Percentiles rank a stretch among this genome's conserved stretches.
Conservation (phyloP, 192 early-diverging fungal species). For the Glomus cerebriforme region DNA sequence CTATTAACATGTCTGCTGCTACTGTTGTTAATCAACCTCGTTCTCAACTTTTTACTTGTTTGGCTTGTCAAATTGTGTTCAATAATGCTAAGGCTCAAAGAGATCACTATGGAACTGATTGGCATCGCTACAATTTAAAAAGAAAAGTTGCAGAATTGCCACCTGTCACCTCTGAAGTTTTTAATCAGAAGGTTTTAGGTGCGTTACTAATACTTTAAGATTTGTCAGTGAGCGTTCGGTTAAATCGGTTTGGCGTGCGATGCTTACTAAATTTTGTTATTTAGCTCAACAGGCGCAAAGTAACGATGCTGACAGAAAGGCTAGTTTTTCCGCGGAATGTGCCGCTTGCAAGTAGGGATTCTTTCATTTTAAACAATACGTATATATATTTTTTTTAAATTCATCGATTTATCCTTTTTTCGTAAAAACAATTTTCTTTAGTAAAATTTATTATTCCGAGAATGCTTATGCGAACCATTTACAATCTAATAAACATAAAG, state of each 20-base stretch:
- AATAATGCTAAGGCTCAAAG: slow-evolving; percentile 85
- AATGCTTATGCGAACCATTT: slow-evolving; percentile 90
- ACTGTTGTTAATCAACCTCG: slow-evolving; percentile 29
- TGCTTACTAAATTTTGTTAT: neutral
- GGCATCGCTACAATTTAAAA: slow-evolving; percentile 99
- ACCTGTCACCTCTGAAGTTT: slow-evolving; percentile 80
- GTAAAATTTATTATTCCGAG: slow-evolving; percentile 73
- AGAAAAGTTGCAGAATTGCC: slow-evolving; percentile 92
- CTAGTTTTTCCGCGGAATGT: slow-evolving; percentile 34
- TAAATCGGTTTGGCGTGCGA: neutral
- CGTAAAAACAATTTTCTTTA: slow-evolving; percentile 48
- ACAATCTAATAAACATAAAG: slow-evolving; percentile 94
- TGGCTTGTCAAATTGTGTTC: slow-evolving; percentile 95
- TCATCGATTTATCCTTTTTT: neutral
- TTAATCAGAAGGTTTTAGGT: slow-evolving; percentile 72
- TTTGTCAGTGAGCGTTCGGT: neutral
- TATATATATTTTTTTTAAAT: neutral
- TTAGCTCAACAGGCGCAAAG: slow-evolving; percentile 59
- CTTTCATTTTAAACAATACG: neutral
- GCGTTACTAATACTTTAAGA: slow-evolving; percentile 19
- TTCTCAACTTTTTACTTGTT: slow-evolving; percentile 74
- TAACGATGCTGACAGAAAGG: slow-evolving; percentile 43
- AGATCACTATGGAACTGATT: slow-evolving; percentile 92
- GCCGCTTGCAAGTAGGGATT: slow-evolving; percentile 40
- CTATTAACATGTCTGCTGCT: neutral